Evolutionary conservation across 2,329 filamentous ascomycete species (phyloP), one percentile per base, ranked within the genome.

Genomic region (Thelonectria discophora): DNA sequence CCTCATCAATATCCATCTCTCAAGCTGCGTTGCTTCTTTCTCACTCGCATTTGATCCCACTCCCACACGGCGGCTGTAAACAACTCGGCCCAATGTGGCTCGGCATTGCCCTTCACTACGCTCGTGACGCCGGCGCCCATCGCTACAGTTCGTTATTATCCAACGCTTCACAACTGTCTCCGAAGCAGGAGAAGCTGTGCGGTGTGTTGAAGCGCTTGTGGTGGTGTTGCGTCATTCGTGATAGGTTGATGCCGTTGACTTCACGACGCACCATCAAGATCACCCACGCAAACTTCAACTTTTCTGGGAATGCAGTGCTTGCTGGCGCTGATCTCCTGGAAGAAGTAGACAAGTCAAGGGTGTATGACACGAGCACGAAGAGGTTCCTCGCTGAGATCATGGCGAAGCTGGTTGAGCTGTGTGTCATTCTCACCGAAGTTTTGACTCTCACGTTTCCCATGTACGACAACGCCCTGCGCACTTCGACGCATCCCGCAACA

Each of bases 211-310:
- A 71, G 11, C 59, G 69, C 0, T 45, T 71, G 0, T 71, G 69
- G 69, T 71, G 69, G 69, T 72, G 66, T 21, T 71, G 69, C 15
- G 69, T 71, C 10, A 70, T 71, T 15, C 71, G 69, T 13, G 69
- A 71, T 9, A 42, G 63, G 7, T 24, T 63, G 2, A 56, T 63
- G 48, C 59, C 63, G 5, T 37, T 65, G 11, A 57, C 57, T 12
- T 60, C 61, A n/a, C 61, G 61, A 13, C 53, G 48, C 6, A 60
- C 43, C 21, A 54, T 63, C 37, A 60, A 59, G 45, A 60, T 63
- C 12, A 63, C 61, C 9, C 49, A 53, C n/a, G 32, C 52, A 45
- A 56, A 54, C 21, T 63, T 63, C n/a, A 60, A 63, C 18, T 63
- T 63, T 20, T 13, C 45, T 5, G 48, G 43, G 5, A 60, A 46